Conservation (phyloP, 2,329 filamentous ascomycete species). For the Alternaria longipes region DNA sequence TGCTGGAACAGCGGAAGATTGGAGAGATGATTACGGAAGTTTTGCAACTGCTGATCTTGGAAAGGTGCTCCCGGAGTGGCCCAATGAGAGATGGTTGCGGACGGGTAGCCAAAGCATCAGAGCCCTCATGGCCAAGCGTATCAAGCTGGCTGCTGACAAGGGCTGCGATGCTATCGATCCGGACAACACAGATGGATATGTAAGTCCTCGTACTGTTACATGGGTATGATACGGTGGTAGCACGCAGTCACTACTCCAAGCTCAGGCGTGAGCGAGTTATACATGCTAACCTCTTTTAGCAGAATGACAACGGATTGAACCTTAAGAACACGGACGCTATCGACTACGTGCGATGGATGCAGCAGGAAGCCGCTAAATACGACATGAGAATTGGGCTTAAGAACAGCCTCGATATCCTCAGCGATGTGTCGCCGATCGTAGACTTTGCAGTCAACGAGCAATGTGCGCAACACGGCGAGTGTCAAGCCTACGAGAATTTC, state of each 20-base stretch:
- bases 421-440: conserved; percentile 27
- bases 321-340: conserved; percentile 32
- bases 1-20: conserved; percentile 42
- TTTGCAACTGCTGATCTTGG: conserved; percentile 39
- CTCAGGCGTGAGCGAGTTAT: not conserved
- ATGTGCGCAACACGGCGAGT: conserved; percentile 39
- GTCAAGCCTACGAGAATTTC: conserved; percentile 34
- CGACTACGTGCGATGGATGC: not conserved
- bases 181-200: conserved; percentile 42
- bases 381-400: conserved; percentile 42
- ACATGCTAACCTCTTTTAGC: conserved; percentile 27
- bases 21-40: conserved; percentile 38
- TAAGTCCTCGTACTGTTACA: conserved; percentile 12
- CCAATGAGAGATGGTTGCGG: conserved; percentile 43
- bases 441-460: conserved; percentile 48
- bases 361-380: conserved; percentile 26
- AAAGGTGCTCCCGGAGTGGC: conserved; percentile 42
- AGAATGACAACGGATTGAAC: conserved; percentile 44
- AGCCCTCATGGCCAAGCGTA: conserved; percentile 42
- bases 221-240: not conserved
- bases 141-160: conserved; percentile 41
- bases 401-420: conserved; percentile 42
- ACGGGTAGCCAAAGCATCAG: conserved; percentile 35
- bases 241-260: not conserved
- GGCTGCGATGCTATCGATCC: conserved; percentile 47